Evolutionary conservation across 495 filamentous ascomycete genomes (phyloP), one percentile per base, ranked within the genome.

Genomic region (Trichoderma gamsii): DNA sequence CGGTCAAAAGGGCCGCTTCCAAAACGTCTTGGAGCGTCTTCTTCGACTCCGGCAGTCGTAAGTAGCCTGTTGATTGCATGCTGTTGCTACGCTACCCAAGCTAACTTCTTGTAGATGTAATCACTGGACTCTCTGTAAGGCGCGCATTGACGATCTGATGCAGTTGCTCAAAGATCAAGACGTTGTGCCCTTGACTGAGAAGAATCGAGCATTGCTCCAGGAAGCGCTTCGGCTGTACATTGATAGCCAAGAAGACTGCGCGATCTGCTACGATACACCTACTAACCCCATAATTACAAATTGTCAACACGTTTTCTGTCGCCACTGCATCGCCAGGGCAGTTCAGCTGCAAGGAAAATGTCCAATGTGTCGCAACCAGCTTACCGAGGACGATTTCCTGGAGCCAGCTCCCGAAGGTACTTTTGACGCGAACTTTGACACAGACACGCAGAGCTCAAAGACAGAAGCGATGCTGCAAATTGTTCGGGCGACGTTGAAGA

Each of bases 281-380:
- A 85, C 87, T 12, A 80, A 85, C 27, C 93, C 93, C 0, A 86
- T 94, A 63, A 97, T 97, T 69, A 97, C 93, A 3, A 85, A 88
- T 43, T 97, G 93, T 77, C 93, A 91, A 38, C 93, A 97, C 76
- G 79, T 89, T 11, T 97, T 92, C 76, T 91, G 91, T 68, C 79
- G 80, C 29, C 79, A 80, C 27, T 97, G 93, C 74, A 93, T 97
- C 69, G 82, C 88, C 67, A 85, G 85, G 67, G 91, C 92, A 41
- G 90, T 97, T 67, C 86, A 91, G 63, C 82, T 86, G 23, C 91
- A 96, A 73, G 84, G 89, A 56, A 92, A 90, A 76, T 97, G 93
- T 69, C 93, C 93, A 8, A 89, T 97, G 83, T 97, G 93, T 75
- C 90, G 93, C 25, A 87, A 90, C 12, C 82, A 87, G 12, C 85